Base-by-base conservation (phyloP, 2,329 filamentous ascomycete species). In the Ilyonectria mors-panacis region DNA sequence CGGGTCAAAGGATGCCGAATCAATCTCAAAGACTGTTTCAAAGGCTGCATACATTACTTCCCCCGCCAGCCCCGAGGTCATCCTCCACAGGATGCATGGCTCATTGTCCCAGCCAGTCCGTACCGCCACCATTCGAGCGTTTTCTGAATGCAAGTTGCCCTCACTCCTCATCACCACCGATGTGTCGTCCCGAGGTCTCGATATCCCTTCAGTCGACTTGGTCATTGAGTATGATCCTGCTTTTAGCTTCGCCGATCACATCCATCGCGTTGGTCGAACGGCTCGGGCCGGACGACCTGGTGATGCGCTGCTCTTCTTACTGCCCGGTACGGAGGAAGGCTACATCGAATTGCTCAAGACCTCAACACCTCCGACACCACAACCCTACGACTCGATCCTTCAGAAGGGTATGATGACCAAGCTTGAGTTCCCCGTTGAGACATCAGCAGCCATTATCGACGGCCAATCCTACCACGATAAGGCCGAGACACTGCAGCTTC, bases 211-310 rank as follows among this genome's bases (percentile, higher is more conserved):
- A 57, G 94, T 99, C 58, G 96, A 99, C 79, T 87, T 98, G 21
- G 94, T 99, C 56, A 89, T 99, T 63, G 96, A 99, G 80, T 98
- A 97, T 78, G 96, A 99, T 78, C 95, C 96, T 0, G 94, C 96
- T 2, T 98, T 98, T 81, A 94, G 93, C 78, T 91, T 94, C 26
- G 93, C 95, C 67, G 96, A 99, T 79, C 96, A 99, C 79, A 88
- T 98, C 8, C 96, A 99, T 82, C 92, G 96, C 63, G 94, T 98
- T 62, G 96, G 96, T 61, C 93, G 96, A 79, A 99, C 96, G 12
- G 96, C 96, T 4, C 93, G 96, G 85, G 94, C 97, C 1, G 96
- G 96, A 17, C 92, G 93, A 6, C 89, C 95, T 12, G 96, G 96
- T 30, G 91, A 95, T 63, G 94, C 96, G 0, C 87, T 93, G 12